These are phyloP conservation scores for Saccharum spontaneum DNA, from an alignment of 176 grass and related monocot species.

Conservation along the genomic window DNA sequence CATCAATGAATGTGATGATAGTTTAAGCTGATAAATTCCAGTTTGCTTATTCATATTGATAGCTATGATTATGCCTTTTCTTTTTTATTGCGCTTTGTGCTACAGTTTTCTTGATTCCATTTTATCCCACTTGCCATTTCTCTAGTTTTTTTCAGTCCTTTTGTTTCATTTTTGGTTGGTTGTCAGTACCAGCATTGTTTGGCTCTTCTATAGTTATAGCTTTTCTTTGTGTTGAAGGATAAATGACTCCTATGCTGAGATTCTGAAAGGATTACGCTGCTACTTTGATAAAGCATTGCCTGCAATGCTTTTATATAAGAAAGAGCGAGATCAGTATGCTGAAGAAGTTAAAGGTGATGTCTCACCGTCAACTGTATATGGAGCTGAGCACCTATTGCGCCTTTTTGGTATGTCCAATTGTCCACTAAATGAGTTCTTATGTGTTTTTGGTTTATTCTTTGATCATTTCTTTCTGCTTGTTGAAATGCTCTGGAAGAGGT, in stretches of 20 bases:
- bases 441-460: slow-evolving; percentile 6
- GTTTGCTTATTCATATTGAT: not conserved
- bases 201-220: slow-evolving; percentile 10
- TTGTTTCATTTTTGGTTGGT: slow-evolving; percentile 17
- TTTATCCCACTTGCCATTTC: not conserved
- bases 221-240: slow-evolving; percentile 57
- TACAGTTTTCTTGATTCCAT: not conserved
- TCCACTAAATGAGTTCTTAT: slow-evolving; percentile 30
- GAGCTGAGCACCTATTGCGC: slow-evolving; percentile 92
- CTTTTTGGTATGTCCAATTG: slow-evolving; percentile 82
- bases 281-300: slow-evolving; percentile 98
- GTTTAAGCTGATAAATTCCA: not conserved
- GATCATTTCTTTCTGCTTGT: slow-evolving; percentile 16
- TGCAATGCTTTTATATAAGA: slow-evolving; percentile 95
- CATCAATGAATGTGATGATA: not conserved
- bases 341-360: slow-evolving; percentile 64
- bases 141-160: not conserved
- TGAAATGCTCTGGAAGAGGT: not conserved
- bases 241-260: slow-evolving; percentile 79
- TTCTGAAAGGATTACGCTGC: slow-evolving; percentile 86
- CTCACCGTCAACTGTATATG: slow-evolving; percentile 88
- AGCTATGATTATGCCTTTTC: not conserved
- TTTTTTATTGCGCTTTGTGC: not conserved
- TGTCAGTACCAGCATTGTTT: slow-evolving; percentile 8
- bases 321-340: slow-evolving; percentile 70